phyloP scores from a whole-genome alignment of 129 eudicot genomes.

The Artemisia argyi region DNA sequence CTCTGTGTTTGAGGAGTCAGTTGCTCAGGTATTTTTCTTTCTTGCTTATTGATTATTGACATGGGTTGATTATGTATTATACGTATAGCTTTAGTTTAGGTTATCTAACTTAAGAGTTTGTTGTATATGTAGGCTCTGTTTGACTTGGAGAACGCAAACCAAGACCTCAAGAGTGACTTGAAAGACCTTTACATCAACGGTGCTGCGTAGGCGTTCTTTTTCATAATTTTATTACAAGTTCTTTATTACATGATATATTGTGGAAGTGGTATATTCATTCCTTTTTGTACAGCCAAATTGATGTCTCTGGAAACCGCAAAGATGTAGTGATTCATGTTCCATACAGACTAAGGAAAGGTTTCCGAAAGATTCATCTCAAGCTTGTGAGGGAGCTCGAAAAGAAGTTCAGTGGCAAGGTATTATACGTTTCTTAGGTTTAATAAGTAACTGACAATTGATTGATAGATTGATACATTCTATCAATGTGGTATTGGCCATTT shows the following conservation, averaged over 20 bases:
- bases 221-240: not conserved
- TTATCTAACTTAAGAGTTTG: not conserved
- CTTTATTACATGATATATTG: not conserved
- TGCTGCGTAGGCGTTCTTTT: constrained; percentile 35
- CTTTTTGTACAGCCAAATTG: constrained; percentile 58
- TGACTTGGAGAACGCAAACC: constrained; percentile 67
- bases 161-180: constrained; percentile 70
- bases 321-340: constrained; percentile 89
- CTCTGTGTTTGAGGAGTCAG: constrained; percentile 72
- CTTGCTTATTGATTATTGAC: not conserved
- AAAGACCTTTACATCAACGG: constrained; percentile 69
- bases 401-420: constrained; percentile 95
- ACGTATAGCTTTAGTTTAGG: not conserved
- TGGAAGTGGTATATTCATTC: constrained; percentile 6
- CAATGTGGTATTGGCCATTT: no score
- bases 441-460: no score
- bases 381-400: constrained; percentile 96
- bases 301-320: constrained; percentile 71
- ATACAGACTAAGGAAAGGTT: constrained; percentile 77
- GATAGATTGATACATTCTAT: no score
- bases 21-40: constrained; percentile 56
- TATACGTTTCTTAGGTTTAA: not conserved
- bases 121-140: constrained; percentile 47
- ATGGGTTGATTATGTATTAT: not conserved
- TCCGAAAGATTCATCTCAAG: constrained; percentile 82